phyloP scores from a whole-genome alignment of 164 flowering plant genomes.

The Macadamia tetraphylla region DNA sequence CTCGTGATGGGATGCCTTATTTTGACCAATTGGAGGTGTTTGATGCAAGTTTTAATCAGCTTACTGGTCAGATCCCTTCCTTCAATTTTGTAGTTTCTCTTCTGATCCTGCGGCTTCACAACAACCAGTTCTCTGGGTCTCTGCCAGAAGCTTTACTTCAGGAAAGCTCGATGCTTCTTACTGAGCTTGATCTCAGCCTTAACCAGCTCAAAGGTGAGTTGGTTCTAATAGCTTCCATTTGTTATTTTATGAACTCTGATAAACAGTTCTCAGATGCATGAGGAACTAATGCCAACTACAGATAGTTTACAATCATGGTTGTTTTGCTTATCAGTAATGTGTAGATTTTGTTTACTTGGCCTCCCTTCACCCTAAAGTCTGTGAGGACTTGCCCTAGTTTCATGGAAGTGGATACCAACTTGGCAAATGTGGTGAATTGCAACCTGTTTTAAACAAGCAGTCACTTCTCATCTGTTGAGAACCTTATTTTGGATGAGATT shows the following conservation, averaged over 20 bases:
- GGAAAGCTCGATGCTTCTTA: conserved; percentile 56
- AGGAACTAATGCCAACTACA: neutral
- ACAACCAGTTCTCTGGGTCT: conserved; percentile 53
- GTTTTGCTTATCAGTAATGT: neutral
- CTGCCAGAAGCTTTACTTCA: conserved; percentile 54
- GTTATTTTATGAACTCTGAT: neutral
- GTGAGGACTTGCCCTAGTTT: too few species aligned
- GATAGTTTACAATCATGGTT: neutral
- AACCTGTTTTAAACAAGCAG: too few species aligned
- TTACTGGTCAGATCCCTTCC: conserved; percentile 47
- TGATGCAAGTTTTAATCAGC: conserved; percentile 59
- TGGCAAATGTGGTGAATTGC: too few species aligned
- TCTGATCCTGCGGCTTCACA: conserved; percentile 44
- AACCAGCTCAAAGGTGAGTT: conserved; percentile 61
- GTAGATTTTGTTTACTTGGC: neutral
- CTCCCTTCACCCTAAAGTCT: neutral
- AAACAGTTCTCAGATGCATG: neutral
- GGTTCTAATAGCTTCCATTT: neutral
- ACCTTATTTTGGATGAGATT: too few species aligned
- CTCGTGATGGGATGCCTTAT: conserved; percentile 57
- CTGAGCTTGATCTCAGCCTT: conserved; percentile 66
- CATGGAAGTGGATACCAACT: too few species aligned
- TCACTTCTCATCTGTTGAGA: too few species aligned
- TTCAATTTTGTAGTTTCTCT: conserved; percentile 57
- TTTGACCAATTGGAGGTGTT: conserved; percentile 65